phyloP scores from a whole-genome alignment of 1,139 yeast species.

The Meyerozyma guilliermondii region DNA sequence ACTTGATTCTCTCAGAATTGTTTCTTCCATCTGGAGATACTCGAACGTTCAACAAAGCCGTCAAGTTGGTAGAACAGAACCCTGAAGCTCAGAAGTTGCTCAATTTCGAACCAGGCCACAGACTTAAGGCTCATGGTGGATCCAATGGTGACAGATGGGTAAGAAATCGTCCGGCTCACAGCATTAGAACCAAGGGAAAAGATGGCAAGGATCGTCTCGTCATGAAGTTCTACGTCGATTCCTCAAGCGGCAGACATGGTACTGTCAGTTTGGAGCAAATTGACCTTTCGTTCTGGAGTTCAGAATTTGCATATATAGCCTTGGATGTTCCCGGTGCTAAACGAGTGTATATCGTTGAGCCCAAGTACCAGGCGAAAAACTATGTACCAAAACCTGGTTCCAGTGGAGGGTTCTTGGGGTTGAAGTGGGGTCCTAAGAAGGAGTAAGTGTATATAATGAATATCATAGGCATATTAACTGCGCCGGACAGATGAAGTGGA shows the following conservation, averaged over 20 bases:
- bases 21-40: conserved; percentile 91
- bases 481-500: not conserved
- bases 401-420: conserved; percentile 64
- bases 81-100: conserved; percentile 54
- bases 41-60: conserved; percentile 82
- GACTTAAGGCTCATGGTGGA: conserved; percentile 83
- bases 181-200: conserved; percentile 50
- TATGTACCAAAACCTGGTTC: conserved; percentile 28
- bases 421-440: conserved; percentile 80
- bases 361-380: conserved; percentile 40
- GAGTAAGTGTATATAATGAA: conserved; percentile 17
- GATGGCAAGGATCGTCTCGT: conserved; percentile 76
- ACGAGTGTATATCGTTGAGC: conserved; percentile 68
- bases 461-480: not conserved
- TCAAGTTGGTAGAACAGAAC: conserved; percentile 67
- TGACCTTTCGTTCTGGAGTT: conserved; percentile 58
- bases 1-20: conserved; percentile 70
- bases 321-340: conserved; percentile 70
- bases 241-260: conserved; percentile 49
- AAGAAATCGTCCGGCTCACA: conserved; percentile 75
- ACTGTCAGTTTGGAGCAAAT: conserved; percentile 76
- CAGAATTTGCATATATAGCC: conserved; percentile 70
- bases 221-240: conserved; percentile 85
- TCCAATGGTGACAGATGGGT: conserved; percentile 69
- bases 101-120: conserved; percentile 47